Base-by-base conservation (phyloP, 192 early-diverging fungal species). In the Spizellomyces punctatus region DNA sequence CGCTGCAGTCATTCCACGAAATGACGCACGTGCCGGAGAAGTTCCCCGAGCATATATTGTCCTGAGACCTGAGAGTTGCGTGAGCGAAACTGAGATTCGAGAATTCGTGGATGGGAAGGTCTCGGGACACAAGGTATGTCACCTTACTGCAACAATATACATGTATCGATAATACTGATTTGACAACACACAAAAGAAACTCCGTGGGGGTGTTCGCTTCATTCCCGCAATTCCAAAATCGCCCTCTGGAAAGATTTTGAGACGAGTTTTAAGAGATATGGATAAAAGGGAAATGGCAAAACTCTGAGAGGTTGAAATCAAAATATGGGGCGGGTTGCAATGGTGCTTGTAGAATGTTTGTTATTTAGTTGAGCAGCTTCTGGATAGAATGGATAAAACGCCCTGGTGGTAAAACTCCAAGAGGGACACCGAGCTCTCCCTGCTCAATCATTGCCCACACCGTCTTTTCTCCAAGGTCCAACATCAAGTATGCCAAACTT, bases 191-290 rank as follows among this genome's bases (percentile, higher is more conserved):
- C n/a, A n/a, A n/a, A 36, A 36, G 27, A 36, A 83, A 58, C 74
- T 98, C 43, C 83, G 91, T 50, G 96, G 94, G 8, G 92, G 91
- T 9, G 85, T 94, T 6, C 76, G 73, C 4, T 86, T 93, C 61
- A 82, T 93, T 60, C 85, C 90, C 44, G 78, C 67, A 22, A 86
- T 95, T 46, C 93, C 92, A 42, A 92, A 93, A 67, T 86, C 86
- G 64, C 86, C 91, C 0, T 82, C 89, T 2, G 95, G 94, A 59
- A 95, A 95, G 78, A 93, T 95, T 55, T 79, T 96, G 73, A 83
- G 94, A 56, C 80, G 83, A 19, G 84, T 89, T n/a, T 75, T 96
- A 52, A 84, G 87, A 58, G 80, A 76, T 8, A 44, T 36, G 22
- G 79, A 70, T 22, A 67, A 47, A 41, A 48, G 22, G 42, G 44